Evolutionary conservation across 1,284 basidiomycete genomes (phyloP), one percentile per base, ranked within the genome.

Genomic region (Pyrrhoderma noxium): DNA sequence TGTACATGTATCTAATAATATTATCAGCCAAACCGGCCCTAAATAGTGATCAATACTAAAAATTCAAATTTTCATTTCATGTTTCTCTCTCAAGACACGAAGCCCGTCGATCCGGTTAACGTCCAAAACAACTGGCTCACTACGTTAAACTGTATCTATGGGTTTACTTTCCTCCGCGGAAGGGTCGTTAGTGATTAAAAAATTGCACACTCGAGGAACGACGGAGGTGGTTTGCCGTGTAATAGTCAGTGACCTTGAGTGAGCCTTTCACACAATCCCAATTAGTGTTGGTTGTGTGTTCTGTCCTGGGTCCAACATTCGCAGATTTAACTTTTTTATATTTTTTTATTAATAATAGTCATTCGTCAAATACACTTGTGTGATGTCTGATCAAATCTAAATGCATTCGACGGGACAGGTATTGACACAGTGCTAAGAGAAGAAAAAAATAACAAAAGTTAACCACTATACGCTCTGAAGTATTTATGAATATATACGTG

Each of bases 171-270:
- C 27, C 27, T 31, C 27, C 27, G 27, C 27, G 27, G 27, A 31
- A 31, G 27, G 27, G 27, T n/a, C n/a, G n/a, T n/a, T n/a, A n/a
- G n/a, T 31, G 27, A 5, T 38, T 47, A 18, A 35, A 9, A 37
- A 7, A 2, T 14, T 18, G 25, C 40, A 3, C 23, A 34, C 41
- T 49, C 53, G 38, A 54, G 53, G 53, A 54, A 40, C 53, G 44
- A 40, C 25, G 39, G 53, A 54, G 53, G 53, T 54, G 53, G 53
- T 54, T 54, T 54, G 42, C n/a, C 53, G 53, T 54, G 53, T 54
- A 31, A 54, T 23, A 54, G 25, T 31, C 18, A 49, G 27, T 8
- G 27, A 31, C 27, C 27, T 31, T 31, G 42, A 44, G 21, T 31
- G 3, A 31, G 23, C 23, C 19, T n/a, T 44, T 44, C 42, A 23